Percentiles rank a stretch among this genome's conserved stretches.
Conservation (phyloP, 1,284 basidiomycete species). For the Cryptococcus sp. region DNA sequence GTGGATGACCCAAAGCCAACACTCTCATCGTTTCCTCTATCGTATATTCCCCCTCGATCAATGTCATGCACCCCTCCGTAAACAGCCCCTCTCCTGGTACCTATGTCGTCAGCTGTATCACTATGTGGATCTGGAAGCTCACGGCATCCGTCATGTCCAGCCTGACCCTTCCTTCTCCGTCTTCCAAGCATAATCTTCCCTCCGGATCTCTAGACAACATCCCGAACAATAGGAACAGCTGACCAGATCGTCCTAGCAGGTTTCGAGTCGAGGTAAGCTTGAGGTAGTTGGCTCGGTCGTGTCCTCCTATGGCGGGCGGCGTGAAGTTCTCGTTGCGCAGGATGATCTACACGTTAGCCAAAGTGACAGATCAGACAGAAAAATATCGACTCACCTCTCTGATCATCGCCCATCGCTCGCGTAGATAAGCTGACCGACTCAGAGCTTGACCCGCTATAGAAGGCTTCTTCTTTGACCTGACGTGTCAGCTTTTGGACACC, state of each 20-base stretch:
- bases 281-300: slow-evolving; percentile 74
- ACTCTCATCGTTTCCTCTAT: slow-evolving; percentile 82
- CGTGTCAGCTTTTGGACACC: not conserved
- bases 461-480: slow-evolving; percentile 51
- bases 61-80: slow-evolving; percentile 89
- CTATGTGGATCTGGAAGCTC: slow-evolving; percentile 31
- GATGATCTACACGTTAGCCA: slow-evolving; percentile 50
- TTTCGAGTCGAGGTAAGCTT: slow-evolving; percentile 95
- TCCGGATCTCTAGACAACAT: slow-evolving; percentile 87
- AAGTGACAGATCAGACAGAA: not conserved
- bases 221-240: slow-evolving; percentile 88
- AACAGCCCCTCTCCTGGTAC: slow-evolving; percentile 94
- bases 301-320: slow-evolving; percentile 81
- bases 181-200: slow-evolving; percentile 85
- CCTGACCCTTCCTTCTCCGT: slow-evolving; percentile 83
- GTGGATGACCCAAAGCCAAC: slow-evolving; percentile 93
- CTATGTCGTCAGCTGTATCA: slow-evolving; percentile 48
- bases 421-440: slow-evolving; percentile 65
- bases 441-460: slow-evolving; percentile 72
- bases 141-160: slow-evolving; percentile 86
- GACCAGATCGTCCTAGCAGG: slow-evolving; percentile 80
- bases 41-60: slow-evolving; percentile 95
- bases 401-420: slow-evolving; percentile 80
- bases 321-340: slow-evolving; percentile 93
- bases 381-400: slow-evolving; percentile 61